Conservation (phyloP, 2,329 filamentous ascomycete species). For the Aspergillus transmontanensis region DNA sequence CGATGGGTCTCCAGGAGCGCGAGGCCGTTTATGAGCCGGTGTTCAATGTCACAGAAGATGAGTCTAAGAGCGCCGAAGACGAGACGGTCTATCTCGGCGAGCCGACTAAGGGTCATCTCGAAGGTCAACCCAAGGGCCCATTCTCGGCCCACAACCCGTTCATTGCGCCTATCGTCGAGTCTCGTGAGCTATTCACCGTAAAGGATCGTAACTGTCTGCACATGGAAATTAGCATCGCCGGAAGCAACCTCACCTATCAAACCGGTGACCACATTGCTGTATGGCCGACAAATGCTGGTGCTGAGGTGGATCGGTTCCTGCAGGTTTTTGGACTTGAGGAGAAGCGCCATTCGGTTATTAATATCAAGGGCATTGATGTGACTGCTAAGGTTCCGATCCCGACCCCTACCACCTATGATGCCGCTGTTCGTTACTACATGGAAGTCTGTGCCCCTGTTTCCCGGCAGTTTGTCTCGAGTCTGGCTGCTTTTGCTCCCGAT, state of each 20-base stretch:
- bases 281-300: constrained; percentile 94
- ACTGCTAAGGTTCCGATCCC: constrained; percentile 98
- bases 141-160: constrained; percentile 97
- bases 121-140: constrained; percentile 79
- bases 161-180: constrained; percentile 90
- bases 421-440: constrained; percentile 91
- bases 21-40: constrained; percentile 95
- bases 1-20: constrained; percentile 89
- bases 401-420: constrained; percentile 93
- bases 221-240: constrained; percentile 89
- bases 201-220: constrained; percentile 94
- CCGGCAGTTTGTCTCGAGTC: constrained; percentile 85
- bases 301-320: constrained; percentile 88
- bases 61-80: constrained; percentile 72
- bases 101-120: constrained; percentile 93
- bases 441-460: constrained; percentile 95
- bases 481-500: constrained; percentile 86
- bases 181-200: constrained; percentile 85
- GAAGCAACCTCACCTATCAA: constrained; percentile 87
- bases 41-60: constrained; percentile 78
- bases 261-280: constrained; percentile 97
- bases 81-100: constrained; percentile 90
- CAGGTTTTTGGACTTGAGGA: constrained; percentile 72
- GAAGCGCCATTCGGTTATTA: constrained; percentile 81
- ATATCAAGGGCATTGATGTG: constrained; percentile 86